Base-by-base conservation (phyloP, 129 eudicot species). In the Logfia minima region DNA sequence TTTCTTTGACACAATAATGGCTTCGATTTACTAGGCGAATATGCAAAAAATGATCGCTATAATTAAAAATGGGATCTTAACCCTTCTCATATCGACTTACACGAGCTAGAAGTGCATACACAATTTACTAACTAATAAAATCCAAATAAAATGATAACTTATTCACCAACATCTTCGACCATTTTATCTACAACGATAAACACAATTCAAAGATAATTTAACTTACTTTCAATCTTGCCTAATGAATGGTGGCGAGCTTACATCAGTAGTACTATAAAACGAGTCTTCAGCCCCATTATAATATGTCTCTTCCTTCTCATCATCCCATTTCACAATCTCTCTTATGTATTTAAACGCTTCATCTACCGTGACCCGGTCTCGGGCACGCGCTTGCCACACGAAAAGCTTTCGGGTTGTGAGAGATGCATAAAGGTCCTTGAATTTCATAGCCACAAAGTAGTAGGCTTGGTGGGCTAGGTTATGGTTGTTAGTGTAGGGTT, bases 271-370 rank as follows among this genome's bases (percentile, higher is more conserved):
- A 70, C 99, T 95, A 80, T 89, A 95, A 82, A 95, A 95, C 28
- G 99, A 95, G 84, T 95, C 99, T 66, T 86, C 97, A 0, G 72
- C 86, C 62, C 79, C 88, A 52, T 75, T 76, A 22, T 81, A 88
- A 32, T 76, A 85, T 41, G 84, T 82, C 26, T 89, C 96, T 75
- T 86, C 97, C 75, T 83, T 95, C 81, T 95, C 99, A 21, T 95
- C 96, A 8, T 95, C 99, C 99, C 99, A 95, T 82, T 85, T 91
- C 56, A 95, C 89, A 66, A 95, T 92, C 82, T 95, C 97, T 70
- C 97, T 84, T 65, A 89, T 81, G 66, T 91, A 95, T 63, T 95
- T 95, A 53, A 95, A 95, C 18, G 96, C 96, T 76, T 95, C 99
- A 23, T 95, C 97, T 10, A 95, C 87, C 9, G 97, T 91, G 23